A percentile compares a stretch with the other conserved stretches of the same genome.
Evolutionary conservation across 2,329 filamentous ascomycete genomes (phyloP).

Genomic region (Ampelomyces quisqualis): DNA sequence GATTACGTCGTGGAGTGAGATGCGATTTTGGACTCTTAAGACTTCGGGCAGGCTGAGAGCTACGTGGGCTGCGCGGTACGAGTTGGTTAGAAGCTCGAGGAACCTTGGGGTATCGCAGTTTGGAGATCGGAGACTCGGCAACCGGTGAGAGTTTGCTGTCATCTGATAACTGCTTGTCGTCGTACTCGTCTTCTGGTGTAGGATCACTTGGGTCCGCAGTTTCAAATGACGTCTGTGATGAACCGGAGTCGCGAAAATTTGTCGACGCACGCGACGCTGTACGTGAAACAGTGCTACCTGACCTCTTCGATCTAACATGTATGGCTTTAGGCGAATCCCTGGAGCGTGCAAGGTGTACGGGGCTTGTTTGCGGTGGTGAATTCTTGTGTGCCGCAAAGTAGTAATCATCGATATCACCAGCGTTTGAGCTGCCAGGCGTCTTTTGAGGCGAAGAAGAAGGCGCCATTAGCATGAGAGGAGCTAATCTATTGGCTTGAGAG

Average conservation of each 20-base stretch:
- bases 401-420: constrained; percentile 42
- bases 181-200: constrained; percentile 50
- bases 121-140: constrained; percentile 48
- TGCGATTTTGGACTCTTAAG: constrained; percentile 7
- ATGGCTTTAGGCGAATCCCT: constrained; percentile 23
- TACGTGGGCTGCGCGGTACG: constrained; percentile 44
- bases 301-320: constrained; percentile 26
- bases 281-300: constrained; percentile 33
- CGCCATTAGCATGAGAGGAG: constrained; percentile 16
- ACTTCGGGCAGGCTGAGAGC: constrained; percentile 18
- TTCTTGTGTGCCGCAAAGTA: constrained; percentile 32
- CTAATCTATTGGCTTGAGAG: constrained; percentile 10
- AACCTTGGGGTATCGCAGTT: constrained; percentile 51
- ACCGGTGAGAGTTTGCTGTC: constrained; percentile 45
- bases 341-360: constrained; percentile 10
- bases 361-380: constrained; percentile 17
- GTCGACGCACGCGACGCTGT: constrained; percentile 31
- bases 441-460: constrained; percentile 17
- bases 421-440: constrained; percentile 26
- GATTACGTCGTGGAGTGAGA: constrained; percentile 2
- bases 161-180: constrained; percentile 34
- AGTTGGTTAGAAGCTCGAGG: constrained; percentile 51
- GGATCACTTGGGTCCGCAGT: constrained; percentile 49
- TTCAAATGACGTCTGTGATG: constrained; percentile 50
- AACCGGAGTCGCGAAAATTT: constrained; percentile 35